phyloP scores from a whole-genome alignment of 1,139 yeast species.

The Chernovozyma aurita region DNA sequence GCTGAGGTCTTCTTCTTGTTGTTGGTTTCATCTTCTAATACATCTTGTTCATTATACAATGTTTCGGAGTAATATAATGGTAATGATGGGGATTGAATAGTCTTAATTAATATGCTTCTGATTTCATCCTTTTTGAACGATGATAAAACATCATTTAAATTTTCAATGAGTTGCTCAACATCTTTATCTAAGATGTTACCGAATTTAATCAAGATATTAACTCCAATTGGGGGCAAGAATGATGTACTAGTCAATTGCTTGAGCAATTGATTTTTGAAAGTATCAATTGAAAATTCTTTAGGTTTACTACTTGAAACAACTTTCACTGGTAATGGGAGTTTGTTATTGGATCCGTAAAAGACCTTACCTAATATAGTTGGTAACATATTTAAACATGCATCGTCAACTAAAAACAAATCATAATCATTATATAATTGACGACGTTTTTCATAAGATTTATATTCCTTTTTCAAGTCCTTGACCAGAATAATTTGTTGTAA shows the following conservation, averaged over 20 bases:
- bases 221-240: slow-evolving; percentile 72
- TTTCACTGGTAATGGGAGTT: slow-evolving; percentile 70
- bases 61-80: slow-evolving; percentile 73
- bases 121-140: slow-evolving; percentile 41
- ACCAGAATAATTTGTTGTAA: slow-evolving; percentile 49
- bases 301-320: slow-evolving; percentile 33
- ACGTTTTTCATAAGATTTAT: slow-evolving; percentile 65
- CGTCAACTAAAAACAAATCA: slow-evolving; percentile 82
- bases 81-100: slow-evolving; percentile 71
- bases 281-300: slow-evolving; percentile 47
- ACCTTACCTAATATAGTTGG: slow-evolving; percentile 82
- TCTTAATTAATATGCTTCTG: slow-evolving; percentile 66
- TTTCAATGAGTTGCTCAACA: slow-evolving; percentile 37
- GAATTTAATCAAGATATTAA: slow-evolving; percentile 58
- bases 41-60: slow-evolving; percentile 39
- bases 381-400: slow-evolving; percentile 69
- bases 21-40: slow-evolving; percentile 18
- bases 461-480: slow-evolving; percentile 58
- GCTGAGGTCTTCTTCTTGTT: slow-evolving; percentile 7
- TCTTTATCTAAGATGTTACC: slow-evolving; percentile 47
- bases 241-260: slow-evolving; percentile 57
- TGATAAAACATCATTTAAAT: slow-evolving; percentile 53
- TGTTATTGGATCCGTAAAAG: slow-evolving; percentile 55
- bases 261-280: slow-evolving; percentile 56
- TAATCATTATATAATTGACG: slow-evolving; percentile 56